Conservation (phyloP, 495 filamentous ascomycete species). For the Penicilliopsis zonata region DNA sequence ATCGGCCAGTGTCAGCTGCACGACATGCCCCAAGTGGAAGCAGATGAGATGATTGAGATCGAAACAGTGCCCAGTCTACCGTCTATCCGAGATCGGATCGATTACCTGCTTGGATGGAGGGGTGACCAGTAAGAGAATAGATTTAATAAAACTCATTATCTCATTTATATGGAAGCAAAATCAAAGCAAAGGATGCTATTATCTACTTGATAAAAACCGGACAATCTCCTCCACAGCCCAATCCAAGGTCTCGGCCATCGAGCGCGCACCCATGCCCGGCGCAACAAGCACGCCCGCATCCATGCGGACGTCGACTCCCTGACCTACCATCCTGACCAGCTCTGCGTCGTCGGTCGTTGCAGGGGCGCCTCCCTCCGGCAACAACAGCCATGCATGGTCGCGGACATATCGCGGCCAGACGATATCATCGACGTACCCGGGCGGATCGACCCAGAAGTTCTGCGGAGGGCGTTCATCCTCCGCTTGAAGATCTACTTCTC, state of each 20-base stretch:
- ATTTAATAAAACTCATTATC: too few species aligned
- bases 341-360: constrained; percentile 4
- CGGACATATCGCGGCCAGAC: constrained; percentile 90
- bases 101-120: constrained; percentile 27
- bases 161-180: too few species aligned
- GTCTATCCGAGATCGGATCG: constrained; percentile 16
- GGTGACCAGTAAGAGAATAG: too few species aligned
- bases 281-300: constrained; percentile 28
- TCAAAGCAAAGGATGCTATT: too few species aligned
- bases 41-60: too few species aligned
- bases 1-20: too few species aligned
- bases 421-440: constrained; percentile 84
- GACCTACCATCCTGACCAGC: constrained; percentile 19
- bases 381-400: constrained; percentile 66
- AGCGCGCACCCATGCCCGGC: constrained; percentile 19
- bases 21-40: too few species aligned
- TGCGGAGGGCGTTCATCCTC: constrained; percentile 36
- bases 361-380: constrained; percentile 26
- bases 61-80: too few species aligned
- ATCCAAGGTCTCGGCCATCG: constrained; percentile 24
- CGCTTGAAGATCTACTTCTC: constrained; percentile 21
- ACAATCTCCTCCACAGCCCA: constrained; percentile 36
- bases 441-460: constrained; percentile 91
- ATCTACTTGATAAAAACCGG: constrained; percentile 10
- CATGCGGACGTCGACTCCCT: constrained; percentile 18